Evolutionary conservation across 768 basidiomycete genomes (phyloP).

Genomic region (Xerocomus potaroensis): DNA sequence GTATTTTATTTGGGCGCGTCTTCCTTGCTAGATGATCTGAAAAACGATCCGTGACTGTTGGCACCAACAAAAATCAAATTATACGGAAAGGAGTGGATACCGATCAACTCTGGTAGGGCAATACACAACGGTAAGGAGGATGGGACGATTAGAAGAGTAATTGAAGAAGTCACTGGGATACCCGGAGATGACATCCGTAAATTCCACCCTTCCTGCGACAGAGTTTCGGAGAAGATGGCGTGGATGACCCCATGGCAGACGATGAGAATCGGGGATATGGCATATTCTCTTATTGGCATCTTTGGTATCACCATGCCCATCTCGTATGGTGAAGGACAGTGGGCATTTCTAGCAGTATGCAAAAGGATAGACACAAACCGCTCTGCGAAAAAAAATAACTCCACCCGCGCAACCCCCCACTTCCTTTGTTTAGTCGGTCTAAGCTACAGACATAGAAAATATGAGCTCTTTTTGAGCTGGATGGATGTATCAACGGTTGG

Average conservation of each 20-base stretch:
- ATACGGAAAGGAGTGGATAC: constrained; percentile 1
- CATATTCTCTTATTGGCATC: constrained; percentile 4
- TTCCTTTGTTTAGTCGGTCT: too few species aligned
- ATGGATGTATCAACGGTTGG: too few species aligned
- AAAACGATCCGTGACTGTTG: constrained; percentile 2
- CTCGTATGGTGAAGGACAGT: background rate
- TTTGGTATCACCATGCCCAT: constrained; percentile 4
- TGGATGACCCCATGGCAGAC: constrained; percentile 2
- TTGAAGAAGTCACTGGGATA: background rate
- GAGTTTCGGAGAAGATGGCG: constrained; percentile 5
- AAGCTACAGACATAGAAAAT: too few species aligned
- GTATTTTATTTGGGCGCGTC: background rate
- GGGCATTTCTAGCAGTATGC: too few species aligned
- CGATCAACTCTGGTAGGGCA: background rate
- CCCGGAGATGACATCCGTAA: background rate
- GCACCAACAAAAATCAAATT: background rate
- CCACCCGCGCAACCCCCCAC: too few species aligned
- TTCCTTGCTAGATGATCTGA: background rate
- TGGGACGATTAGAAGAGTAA: background rate
- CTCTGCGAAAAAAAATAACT: too few species aligned
- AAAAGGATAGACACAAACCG: too few species aligned
- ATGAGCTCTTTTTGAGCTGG: too few species aligned
- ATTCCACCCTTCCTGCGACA: background rate
- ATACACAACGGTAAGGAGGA: constrained; percentile 1
- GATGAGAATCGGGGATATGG: background rate